Evolutionary conservation across 2,329 filamentous ascomycete genomes (phyloP).

Genomic region (Myriangium duriaei): DNA sequence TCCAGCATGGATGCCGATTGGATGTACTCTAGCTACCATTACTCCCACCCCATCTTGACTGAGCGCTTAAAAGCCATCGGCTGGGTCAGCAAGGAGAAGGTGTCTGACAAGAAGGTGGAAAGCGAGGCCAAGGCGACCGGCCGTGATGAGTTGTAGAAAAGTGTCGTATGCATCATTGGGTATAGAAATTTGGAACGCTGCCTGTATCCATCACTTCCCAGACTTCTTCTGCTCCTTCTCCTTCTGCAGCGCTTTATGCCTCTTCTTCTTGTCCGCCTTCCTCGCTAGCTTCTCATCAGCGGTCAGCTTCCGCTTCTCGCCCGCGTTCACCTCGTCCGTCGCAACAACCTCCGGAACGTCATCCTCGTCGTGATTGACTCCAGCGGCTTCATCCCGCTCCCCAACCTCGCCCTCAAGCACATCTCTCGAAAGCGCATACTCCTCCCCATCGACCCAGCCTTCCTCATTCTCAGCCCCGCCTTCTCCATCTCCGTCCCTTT

Average conservation of each 20-base stretch:
- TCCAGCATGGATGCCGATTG: slow-evolving; percentile 98
- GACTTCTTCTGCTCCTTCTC: slow-evolving; percentile 15
- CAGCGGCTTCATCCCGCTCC: slow-evolving; percentile 19
- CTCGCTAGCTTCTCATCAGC: slow-evolving; percentile 39
- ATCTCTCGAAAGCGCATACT: slow-evolving; percentile 28
- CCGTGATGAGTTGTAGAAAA: slow-evolving; percentile 58
- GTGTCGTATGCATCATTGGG: slow-evolving; percentile 2
- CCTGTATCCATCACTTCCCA: slow-evolving; percentile 6
- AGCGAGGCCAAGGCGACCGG: slow-evolving; percentile 45
- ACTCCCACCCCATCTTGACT: slow-evolving; percentile 90
- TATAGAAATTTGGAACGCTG: slow-evolving; percentile 1
- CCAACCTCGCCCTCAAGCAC: slow-evolving; percentile 31
- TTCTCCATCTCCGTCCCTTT: slow-evolving; percentile 17
- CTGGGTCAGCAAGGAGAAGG: slow-evolving; percentile 59
- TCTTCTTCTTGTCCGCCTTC: slow-evolving; percentile 44
- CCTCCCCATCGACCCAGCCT: slow-evolving; percentile 32
- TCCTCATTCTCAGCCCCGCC: slow-evolving; percentile 11
- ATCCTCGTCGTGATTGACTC: slow-evolving; percentile 21
- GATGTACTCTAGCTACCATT: slow-evolving; percentile 97
- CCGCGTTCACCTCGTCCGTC: slow-evolving; percentile 14
- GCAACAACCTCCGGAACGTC: slow-evolving; percentile 15
- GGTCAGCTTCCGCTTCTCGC: slow-evolving; percentile 18
- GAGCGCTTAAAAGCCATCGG: slow-evolving; percentile 84
- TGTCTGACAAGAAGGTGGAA: slow-evolving; percentile 36
- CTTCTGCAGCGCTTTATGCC: slow-evolving; percentile 32